Conservation (phyloP, 2,329 filamentous ascomycete species). For the Beauveria asiatica region DNA sequence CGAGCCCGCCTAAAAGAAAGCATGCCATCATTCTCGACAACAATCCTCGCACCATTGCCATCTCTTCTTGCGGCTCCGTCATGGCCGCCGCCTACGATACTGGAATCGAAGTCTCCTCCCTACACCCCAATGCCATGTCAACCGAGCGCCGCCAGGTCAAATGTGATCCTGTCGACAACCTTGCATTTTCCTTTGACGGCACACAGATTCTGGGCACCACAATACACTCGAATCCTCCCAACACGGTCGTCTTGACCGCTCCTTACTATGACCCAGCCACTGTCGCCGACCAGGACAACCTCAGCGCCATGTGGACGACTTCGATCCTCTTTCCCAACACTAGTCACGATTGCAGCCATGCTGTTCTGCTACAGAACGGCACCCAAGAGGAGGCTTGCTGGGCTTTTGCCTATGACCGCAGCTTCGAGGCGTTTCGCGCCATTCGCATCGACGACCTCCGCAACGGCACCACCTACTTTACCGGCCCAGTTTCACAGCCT, state of each 20-base stretch:
- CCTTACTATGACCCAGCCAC: slow-evolving; percentile 70
- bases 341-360: slow-evolving; percentile 71
- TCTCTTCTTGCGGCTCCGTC: slow-evolving; percentile 75
- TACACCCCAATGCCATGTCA: slow-evolving; percentile 53
- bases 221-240: slow-evolving; percentile 52
- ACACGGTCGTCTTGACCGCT: slow-evolving; percentile 68
- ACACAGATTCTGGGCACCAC: slow-evolving; percentile 73
- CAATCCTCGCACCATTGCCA: slow-evolving; percentile 65
- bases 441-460: slow-evolving; percentile 66
- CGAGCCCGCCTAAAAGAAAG: slow-evolving; percentile 57
- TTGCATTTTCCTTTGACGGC: slow-evolving; percentile 70
- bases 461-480: slow-evolving; percentile 73
- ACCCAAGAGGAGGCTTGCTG: slow-evolving; percentile 59
- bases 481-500: slow-evolving; percentile 52
- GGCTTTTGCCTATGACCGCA: slow-evolving; percentile 70
- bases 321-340: slow-evolving; percentile 78
- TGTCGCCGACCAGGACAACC: slow-evolving; percentile 54
- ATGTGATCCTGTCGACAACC: slow-evolving; percentile 64
- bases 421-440: slow-evolving; percentile 69
- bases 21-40: slow-evolving; percentile 72
- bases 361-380: slow-evolving; percentile 57
- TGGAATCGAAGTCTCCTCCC: slow-evolving; percentile 78
- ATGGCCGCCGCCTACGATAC: slow-evolving; percentile 78
- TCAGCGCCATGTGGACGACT: slow-evolving; percentile 74
- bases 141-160: slow-evolving; percentile 69